phyloP scores from a whole-genome alignment of 768 basidiomycete genomes.

The Xerocomellus amylosporus region DNA sequence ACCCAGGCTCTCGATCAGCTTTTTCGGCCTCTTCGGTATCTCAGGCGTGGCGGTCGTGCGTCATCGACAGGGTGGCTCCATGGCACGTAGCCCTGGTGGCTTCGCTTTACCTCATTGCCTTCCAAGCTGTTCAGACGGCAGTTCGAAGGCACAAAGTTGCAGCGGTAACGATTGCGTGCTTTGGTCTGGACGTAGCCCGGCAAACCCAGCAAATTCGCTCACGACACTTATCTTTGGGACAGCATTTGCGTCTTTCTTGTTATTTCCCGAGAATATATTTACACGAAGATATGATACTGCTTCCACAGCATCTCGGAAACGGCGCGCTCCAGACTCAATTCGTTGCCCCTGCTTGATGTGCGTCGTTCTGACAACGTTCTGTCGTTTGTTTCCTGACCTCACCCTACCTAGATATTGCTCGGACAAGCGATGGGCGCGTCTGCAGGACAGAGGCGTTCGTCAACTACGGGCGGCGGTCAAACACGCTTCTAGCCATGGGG shows the following conservation, averaged over 20 bases:
- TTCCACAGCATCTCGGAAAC: slow-evolving; percentile 30
- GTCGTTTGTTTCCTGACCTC: not conserved
- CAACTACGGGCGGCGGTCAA: slow-evolving; percentile 60
- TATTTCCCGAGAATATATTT: not conserved
- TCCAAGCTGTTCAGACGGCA: slow-evolving; percentile 59
- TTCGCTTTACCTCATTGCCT: slow-evolving; percentile 42
- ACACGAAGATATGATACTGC: not conserved
- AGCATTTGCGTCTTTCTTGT: slow-evolving; percentile 12
- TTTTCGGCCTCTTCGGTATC: slow-evolving; percentile 70
- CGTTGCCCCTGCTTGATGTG: slow-evolving; percentile 64
- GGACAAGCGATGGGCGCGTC: slow-evolving; percentile 81
- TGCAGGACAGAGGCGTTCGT: slow-evolving; percentile 69
- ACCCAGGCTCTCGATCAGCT: slow-evolving; percentile 50
- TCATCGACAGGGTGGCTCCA: slow-evolving; percentile 57
- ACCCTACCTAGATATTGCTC: slow-evolving; percentile 47
- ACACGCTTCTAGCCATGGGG: slow-evolving; percentile 56
- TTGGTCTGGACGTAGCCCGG: slow-evolving; percentile 39
- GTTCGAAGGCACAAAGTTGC: slow-evolving; percentile 66
- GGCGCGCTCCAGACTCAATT: slow-evolving; percentile 69
- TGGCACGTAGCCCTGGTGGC: no score
- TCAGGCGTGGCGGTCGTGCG: slow-evolving; percentile 62
- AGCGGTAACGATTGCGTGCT: slow-evolving; percentile 58
- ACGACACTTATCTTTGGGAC: slow-evolving; percentile 52
- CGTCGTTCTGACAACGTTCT: slow-evolving; percentile 7
- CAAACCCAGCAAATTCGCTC: slow-evolving; percentile 68